Evolutionary conservation across 495 filamentous ascomycete genomes (phyloP), one percentile per base, ranked within the genome.

Genomic region (Penicillium bialowiezense): DNA sequence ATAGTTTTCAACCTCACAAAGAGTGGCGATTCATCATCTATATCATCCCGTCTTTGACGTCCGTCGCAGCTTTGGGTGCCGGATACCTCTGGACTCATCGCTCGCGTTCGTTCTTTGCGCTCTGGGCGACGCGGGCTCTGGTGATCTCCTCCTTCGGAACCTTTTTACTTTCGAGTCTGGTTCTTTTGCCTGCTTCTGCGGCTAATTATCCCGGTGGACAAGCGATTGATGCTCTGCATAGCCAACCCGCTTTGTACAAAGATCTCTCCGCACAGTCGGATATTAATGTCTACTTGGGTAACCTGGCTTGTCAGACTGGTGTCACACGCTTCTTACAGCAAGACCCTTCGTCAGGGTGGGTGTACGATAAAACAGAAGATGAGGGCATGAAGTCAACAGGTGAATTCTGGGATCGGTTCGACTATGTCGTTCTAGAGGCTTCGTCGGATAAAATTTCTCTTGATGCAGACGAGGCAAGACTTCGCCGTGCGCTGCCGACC

Each of bases 1-100:
- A 96, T 71, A 92, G 88, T 39, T 50, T 77, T 41, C 85, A 95
- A 36, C 91, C 93, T 3, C 93, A 99, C 68, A 99, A 99, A 65
- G 93, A 99, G 70, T 88, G 89, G 72, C 87, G 93, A 15, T 99
- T 99, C 73, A 87, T 99, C 54, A 76, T 97, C 50, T 97, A 97
- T 70, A 73, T 82, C 55, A 76, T 95, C 35, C 95, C 95, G 0
- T 72, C 83, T 0, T 69, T 97, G 5, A 96, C 93, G 0, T 87
- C 88, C 5, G 76, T 82, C 15, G 86, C 91, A 7, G 84, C 90
- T 0, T 73, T 89, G 1, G 84, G 84, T 14, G 87, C 90, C 1
- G 75, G 79, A 15, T 86, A 85, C 64, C 77, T 96, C 49, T 93
- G 85, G 78, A 82, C 75, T 0, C 80, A 83, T 18, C 74, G 85